These are phyloP conservation scores for Nadsonia starkeyi-henricii DNA, from an alignment of 1,139 yeast species.

Conservation along the genomic window DNA sequence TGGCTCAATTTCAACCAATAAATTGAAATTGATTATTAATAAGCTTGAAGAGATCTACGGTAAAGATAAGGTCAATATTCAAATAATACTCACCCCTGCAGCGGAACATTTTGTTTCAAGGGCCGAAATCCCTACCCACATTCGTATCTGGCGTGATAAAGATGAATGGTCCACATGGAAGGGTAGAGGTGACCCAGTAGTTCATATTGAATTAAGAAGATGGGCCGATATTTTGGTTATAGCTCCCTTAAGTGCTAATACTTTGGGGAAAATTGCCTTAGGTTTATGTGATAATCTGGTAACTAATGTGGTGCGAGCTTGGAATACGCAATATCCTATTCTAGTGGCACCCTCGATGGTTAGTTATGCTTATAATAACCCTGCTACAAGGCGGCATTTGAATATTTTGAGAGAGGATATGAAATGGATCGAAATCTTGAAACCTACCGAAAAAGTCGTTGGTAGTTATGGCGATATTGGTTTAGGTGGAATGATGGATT, in stretches of 20 bases:
- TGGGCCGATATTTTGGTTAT: conserved; percentile 91
- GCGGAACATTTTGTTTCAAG: conserved; percentile 66
- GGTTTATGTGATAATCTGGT: conserved; percentile 83
- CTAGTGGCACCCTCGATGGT: conserved; percentile 91
- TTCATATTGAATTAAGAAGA: conserved; percentile 81
- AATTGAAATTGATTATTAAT: conserved; percentile 57
- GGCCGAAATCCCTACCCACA: conserved; percentile 44
- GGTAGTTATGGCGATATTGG: conserved; percentile 93
- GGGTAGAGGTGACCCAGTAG: conserved; percentile 73
- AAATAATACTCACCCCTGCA: conserved; percentile 65
- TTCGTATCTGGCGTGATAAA: conserved; percentile 72
- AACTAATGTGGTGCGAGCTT: conserved; percentile 79
- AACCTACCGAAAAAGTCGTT: conserved; percentile 86
- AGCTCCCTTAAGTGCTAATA: conserved; percentile 84
- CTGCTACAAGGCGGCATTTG: conserved; percentile 72
- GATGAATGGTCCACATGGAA: conserved; percentile 93
- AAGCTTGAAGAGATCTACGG: conserved; percentile 74
- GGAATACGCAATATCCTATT: conserved; percentile 84
- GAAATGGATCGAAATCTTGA: conserved; percentile 81
- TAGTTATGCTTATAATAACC: conserved; percentile 76
- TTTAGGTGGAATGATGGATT: conserved; percentile 95
- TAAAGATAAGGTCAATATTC: conserved; percentile 58
- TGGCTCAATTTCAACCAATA: conserved; percentile 71
- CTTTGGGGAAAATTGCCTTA: conserved; percentile 75
- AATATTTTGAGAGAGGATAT: conserved; percentile 65